A percentile compares a stretch with the other conserved stretches of the same genome.
phyloP scores from a whole-genome alignment of 306 rosid genomes.

The Begonia fuchsioides region DNA sequence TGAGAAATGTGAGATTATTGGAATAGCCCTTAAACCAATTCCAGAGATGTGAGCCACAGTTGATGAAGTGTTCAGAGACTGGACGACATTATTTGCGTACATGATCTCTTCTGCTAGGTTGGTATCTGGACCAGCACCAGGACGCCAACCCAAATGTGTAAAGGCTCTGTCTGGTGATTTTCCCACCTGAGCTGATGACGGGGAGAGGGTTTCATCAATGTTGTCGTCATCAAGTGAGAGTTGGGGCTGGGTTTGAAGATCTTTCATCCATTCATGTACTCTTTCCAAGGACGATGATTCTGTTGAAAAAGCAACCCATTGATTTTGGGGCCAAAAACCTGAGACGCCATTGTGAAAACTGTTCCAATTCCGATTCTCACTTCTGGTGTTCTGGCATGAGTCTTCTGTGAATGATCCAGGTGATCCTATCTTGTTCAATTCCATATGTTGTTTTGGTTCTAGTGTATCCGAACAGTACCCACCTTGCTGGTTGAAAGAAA shows the following conservation, averaged over 20 bases:
- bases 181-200: constrained; percentile 22
- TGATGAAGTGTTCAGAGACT: constrained; percentile 55
- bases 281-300: constrained; percentile 52
- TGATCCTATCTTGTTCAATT: constrained; percentile 27
- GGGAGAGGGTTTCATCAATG: constrained; percentile 20
- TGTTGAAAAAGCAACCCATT: constrained; percentile 61
- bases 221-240: constrained; percentile 8
- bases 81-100: constrained; percentile 49
- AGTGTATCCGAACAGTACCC: constrained; percentile 64
- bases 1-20: constrained; percentile 46
- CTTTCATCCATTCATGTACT: constrained; percentile 76
- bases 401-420: constrained; percentile 28
- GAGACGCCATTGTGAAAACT: constrained; percentile 27
- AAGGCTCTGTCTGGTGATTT: constrained; percentile 24
- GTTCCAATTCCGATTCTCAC: constrained; percentile 21
- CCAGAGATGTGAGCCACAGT: constrained; percentile 60
- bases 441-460: constrained; percentile 37
- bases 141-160: constrained; percentile 17
- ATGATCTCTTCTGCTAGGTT: constrained; percentile 47
- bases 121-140: constrained; percentile 4
- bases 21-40: constrained; percentile 57
- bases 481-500: constrained; percentile 29
- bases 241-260: constrained; percentile 31
- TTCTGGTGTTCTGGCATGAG: constrained; percentile 10
- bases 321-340: constrained; percentile 68